phyloP scores from a whole-genome alignment of 306 rosid genomes.

The Herpetospermum pedunculosum region DNA sequence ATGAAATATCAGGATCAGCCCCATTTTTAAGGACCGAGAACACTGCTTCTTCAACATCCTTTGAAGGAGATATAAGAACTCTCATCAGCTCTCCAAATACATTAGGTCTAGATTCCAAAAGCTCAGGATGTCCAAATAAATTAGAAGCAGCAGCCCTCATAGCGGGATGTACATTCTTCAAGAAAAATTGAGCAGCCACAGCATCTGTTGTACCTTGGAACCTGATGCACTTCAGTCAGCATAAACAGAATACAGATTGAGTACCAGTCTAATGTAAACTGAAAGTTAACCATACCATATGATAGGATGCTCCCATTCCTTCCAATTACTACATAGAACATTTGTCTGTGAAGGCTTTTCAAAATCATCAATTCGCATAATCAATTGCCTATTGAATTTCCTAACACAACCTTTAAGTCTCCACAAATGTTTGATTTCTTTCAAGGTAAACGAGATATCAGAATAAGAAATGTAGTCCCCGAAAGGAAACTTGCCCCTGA shows the following conservation, averaged over 20 bases:
- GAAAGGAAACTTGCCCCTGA: slow-evolving; percentile 82
- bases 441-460: slow-evolving; percentile 65
- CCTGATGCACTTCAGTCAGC: slow-evolving; percentile 41
- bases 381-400: slow-evolving; percentile 49
- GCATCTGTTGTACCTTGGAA: slow-evolving; percentile 93
- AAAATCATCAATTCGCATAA: slow-evolving; percentile 86
- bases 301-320: slow-evolving; percentile 80
- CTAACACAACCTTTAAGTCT: slow-evolving; percentile 63
- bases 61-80: slow-evolving; percentile 71
- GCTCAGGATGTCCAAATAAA: slow-evolving; percentile 67
- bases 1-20: slow-evolving; percentile 70
- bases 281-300: slow-evolving; percentile 49
- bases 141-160: slow-evolving; percentile 69
- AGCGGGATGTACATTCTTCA: slow-evolving; percentile 69
- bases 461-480: slow-evolving; percentile 78
- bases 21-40: slow-evolving; percentile 60
- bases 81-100: slow-evolving; percentile 95
- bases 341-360: slow-evolving; percentile 78
- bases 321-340: slow-evolving; percentile 91
- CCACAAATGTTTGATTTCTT: slow-evolving; percentile 88
- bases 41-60: slow-evolving; percentile 71
- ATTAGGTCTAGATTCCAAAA: slow-evolving; percentile 57
- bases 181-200: slow-evolving; percentile 76
- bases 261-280: slow-evolving; percentile 6
- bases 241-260: slow-evolving; percentile 14